These are phyloP conservation scores for Euphorbia tirucalli DNA, from an alignment of 345 rosid species.

Conservation along the genomic window DNA sequence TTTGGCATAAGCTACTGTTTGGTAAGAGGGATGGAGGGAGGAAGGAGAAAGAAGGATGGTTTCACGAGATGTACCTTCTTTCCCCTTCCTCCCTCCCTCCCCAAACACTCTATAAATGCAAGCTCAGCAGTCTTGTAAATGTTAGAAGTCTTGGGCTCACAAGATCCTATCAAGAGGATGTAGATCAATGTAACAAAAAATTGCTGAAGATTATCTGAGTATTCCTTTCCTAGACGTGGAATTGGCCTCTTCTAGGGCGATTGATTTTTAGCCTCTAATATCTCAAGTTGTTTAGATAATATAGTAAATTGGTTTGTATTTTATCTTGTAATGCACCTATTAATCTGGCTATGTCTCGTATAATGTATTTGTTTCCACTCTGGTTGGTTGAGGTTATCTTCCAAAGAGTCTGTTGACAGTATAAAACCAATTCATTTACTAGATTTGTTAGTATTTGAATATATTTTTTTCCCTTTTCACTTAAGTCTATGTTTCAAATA, in stretches of 20 bases:
- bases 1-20: not conserved
- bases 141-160: not conserved
- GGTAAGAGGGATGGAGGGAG: not conserved
- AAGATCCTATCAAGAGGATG: not conserved
- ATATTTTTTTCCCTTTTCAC: not conserved
- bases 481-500: not conserved
- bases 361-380: not conserved
- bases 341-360: not conserved
- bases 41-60: not conserved
- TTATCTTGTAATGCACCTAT: not conserved
- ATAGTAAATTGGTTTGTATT: not conserved
- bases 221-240: not conserved
- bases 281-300: too few relatives aligned
- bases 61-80: not conserved
- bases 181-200: not conserved
- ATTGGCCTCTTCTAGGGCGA: not conserved
- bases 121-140: not conserved
- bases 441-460: not conserved
- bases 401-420: not conserved
- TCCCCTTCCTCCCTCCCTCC: too few relatives aligned
- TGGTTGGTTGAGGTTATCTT: not conserved
- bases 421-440: not conserved
- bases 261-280: too few relatives aligned
- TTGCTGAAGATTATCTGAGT: not conserved
- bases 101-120: not conserved